phyloP scores from a whole-genome alignment of 257 asterid genomes.

The Fraxinus americana region DNA sequence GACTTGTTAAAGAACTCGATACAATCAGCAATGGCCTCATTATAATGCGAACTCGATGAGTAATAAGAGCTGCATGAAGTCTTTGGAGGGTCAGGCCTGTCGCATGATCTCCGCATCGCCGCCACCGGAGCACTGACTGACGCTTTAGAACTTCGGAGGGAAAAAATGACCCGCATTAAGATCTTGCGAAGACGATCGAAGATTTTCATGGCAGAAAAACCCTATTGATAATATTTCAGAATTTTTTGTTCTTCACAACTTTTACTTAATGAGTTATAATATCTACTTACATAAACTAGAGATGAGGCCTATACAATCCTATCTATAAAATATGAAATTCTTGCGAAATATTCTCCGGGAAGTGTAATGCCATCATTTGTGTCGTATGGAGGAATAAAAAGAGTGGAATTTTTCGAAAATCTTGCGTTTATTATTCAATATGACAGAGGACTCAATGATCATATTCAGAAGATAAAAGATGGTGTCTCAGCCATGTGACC shows the following conservation, averaged over 20 bases:
- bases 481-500: conserved; percentile 63
- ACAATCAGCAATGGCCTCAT: conserved; percentile 78
- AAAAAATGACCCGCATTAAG: conserved; percentile 57
- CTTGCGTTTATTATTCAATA: conserved; percentile 17
- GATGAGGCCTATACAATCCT: conserved; percentile 3
- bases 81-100: conserved; percentile 64
- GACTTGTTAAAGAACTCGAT: conserved; percentile 77
- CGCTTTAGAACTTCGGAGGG: conserved; percentile 25
- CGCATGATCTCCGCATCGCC: conserved; percentile 54
- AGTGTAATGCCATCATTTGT: conserved; percentile 60
- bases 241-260: conserved; percentile 17
- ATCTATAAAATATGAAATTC: background rate
- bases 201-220: conserved; percentile 50
- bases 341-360: conserved; percentile 41
- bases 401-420: conserved; percentile 27
- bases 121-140: conserved; percentile 25
- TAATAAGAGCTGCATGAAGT: conserved; percentile 70
- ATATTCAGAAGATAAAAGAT: conserved; percentile 28
- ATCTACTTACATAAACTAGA: background rate
- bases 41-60: conserved; percentile 56
- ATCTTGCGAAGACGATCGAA: conserved; percentile 60
- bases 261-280: background rate
- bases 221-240: conserved; percentile 19
- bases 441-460: conserved; percentile 29
- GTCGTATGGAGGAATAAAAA: conserved; percentile 47